phyloP scores from a whole-genome alignment of 495 filamentous ascomycete genomes.

The Eremomyces bilateralis region DNA sequence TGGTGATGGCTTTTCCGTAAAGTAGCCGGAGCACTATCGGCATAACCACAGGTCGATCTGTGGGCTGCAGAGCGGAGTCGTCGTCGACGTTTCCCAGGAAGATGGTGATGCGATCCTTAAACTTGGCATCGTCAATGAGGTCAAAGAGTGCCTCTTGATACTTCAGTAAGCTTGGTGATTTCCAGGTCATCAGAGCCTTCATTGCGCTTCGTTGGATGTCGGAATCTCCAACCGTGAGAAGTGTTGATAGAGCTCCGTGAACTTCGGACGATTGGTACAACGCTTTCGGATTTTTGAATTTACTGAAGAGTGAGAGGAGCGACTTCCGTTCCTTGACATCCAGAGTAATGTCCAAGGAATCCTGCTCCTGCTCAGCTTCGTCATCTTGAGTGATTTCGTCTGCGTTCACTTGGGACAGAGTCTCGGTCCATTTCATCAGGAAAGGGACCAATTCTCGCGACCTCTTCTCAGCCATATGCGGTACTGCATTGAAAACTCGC shows the following conservation, averaged over 20 bases:
- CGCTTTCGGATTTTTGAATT: constrained; percentile 66
- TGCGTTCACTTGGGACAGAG: constrained; percentile 6
- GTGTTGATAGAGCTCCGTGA: constrained; percentile 43
- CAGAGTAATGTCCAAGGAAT: not conserved
- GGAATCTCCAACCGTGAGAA: constrained; percentile 68
- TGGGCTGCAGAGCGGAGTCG: constrained; percentile 48
- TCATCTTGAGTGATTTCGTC: constrained; percentile 20
- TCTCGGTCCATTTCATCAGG: constrained; percentile 53
- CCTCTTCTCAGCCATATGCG: constrained; percentile 58
- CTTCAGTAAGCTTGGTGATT: constrained; percentile 43
- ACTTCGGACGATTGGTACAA: constrained; percentile 62
- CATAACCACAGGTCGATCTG: constrained; percentile 50
- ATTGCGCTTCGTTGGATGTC: constrained; percentile 72
- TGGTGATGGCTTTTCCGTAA: constrained; percentile 72
- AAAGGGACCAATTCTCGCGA: constrained; percentile 70
- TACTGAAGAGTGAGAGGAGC: constrained; percentile 59
- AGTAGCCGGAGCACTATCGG: constrained; percentile 72
- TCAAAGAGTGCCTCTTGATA: constrained; percentile 80
- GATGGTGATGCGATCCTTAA: constrained; percentile 74
- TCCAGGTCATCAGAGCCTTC: constrained; percentile 78
- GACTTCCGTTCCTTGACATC: constrained; percentile 46
- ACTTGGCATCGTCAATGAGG: constrained; percentile 72
- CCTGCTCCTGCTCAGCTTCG: constrained; percentile 14
- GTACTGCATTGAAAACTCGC: constrained; percentile 49
- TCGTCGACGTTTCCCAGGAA: constrained; percentile 52